Evolutionary conservation across 495 filamentous ascomycete species (phyloP).

Genomic region (Penicillium goetzii): DNA sequence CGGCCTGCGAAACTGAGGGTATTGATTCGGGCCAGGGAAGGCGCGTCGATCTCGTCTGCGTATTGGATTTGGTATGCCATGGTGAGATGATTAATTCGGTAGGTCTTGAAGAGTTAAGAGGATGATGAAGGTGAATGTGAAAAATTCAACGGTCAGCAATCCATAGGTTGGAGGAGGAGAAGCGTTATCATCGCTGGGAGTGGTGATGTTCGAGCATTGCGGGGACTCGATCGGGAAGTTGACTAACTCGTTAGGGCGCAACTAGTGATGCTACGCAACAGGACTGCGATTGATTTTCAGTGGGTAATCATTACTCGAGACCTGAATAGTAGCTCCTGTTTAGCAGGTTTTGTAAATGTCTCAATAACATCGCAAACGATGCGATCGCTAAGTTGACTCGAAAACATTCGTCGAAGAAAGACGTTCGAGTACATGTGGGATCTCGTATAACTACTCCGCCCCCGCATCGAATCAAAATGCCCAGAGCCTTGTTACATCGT

Average conservation of each 20-base stretch:
- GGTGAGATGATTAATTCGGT: not conserved
- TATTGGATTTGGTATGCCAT: slow-evolving; percentile 27
- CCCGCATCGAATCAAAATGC: not conserved
- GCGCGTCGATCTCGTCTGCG: slow-evolving; percentile 29
- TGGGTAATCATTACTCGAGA: not conserved
- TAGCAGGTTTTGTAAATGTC: not conserved
- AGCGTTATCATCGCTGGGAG: not conserved
- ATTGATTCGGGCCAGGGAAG: slow-evolving; percentile 29
- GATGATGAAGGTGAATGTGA: not conserved
- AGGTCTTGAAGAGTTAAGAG: not conserved
- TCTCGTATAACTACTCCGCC: not conserved
- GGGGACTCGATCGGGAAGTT: not conserved
- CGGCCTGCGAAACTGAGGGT: slow-evolving; percentile 25
- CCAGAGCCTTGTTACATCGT: not conserved
- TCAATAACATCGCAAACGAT: not conserved
- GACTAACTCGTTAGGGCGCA: not conserved
- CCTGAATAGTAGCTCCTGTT: too few species aligned
- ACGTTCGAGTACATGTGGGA: not conserved
- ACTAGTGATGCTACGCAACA: not conserved
- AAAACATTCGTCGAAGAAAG: too few species aligned
- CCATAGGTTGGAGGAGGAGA: not conserved
- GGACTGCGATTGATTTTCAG: not conserved
- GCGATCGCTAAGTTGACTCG: too few species aligned
- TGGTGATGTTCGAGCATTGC: not conserved
- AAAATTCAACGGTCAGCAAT: not conserved